Conservation (phyloP, 768 basidiomycete species). For the Neoboletus magnificus region DNA sequence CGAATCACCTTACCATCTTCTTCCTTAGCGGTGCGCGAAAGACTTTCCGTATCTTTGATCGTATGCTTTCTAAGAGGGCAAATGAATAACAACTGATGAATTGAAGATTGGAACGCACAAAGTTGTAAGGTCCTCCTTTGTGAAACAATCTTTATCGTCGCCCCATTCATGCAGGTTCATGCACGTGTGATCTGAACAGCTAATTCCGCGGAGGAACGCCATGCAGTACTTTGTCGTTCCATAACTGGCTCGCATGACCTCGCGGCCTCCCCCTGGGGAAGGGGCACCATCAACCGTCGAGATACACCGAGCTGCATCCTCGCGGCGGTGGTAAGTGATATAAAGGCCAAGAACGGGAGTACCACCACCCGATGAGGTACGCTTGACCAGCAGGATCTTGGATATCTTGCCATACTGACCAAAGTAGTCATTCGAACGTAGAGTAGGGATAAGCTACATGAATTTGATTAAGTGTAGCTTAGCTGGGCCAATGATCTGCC, state of each 20-base stretch:
- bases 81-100: slow-evolving; percentile 1
- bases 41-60: slow-evolving; percentile 82
- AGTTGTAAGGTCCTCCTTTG: slow-evolving; percentile 93
- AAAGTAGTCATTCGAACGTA: slow-evolving; percentile 95
- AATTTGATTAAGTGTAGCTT: slow-evolving; percentile 1
- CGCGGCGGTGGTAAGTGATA: slow-evolving; percentile 90
- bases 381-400: slow-evolving; percentile 91
- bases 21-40: slow-evolving; percentile 56
- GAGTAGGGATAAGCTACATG: slow-evolving; percentile 76
- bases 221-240: slow-evolving; percentile 99
- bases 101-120: slow-evolving; percentile 50
- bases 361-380: slow-evolving; percentile 69
- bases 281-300: slow-evolving; percentile 88
- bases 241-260: slow-evolving; percentile 89
- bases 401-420: slow-evolving; percentile 98
- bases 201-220: slow-evolving; percentile 81
- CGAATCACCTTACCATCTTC: slow-evolving; percentile 46
- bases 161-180: slow-evolving; percentile 98
- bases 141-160: slow-evolving; percentile 96
- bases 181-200: slow-evolving; percentile 85
- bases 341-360: slow-evolving; percentile 87
- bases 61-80: slow-evolving; percentile 71
- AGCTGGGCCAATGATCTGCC: slow-evolving; percentile 20
- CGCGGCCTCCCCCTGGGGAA: slow-evolving; percentile 85
- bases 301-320: slow-evolving; percentile 94